Conservation (phyloP, 805 yeast species). For the Suhomyces prunicola region DNA sequence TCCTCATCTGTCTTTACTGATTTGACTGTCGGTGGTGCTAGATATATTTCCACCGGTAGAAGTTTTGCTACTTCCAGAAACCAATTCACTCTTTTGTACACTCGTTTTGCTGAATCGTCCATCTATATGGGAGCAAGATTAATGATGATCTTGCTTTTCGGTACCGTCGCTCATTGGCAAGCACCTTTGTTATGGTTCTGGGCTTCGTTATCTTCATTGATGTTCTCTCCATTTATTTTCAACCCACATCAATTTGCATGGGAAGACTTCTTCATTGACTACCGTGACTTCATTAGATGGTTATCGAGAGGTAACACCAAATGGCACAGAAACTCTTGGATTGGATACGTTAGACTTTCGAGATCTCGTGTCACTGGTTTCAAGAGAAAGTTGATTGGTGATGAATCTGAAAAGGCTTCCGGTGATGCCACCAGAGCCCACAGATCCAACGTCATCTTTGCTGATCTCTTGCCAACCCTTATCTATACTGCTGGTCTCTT, state of each 20-base stretch:
- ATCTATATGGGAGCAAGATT: conserved; percentile 83
- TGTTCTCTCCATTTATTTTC: conserved; percentile 90
- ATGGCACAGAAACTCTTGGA: conserved; percentile 89
- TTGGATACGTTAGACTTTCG: conserved; percentile 73
- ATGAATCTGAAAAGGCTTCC: conserved; percentile 63
- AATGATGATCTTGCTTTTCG: conserved; percentile 67
- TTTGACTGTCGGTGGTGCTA: conserved; percentile 80
- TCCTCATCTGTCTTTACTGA: conserved; percentile 69
- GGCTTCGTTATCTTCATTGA: conserved; percentile 84
- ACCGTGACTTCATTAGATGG: conserved; percentile 91
- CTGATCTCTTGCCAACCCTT: conserved; percentile 75
- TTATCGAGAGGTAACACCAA: conserved; percentile 85
- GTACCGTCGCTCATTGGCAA: conserved; percentile 82
- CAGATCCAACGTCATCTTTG: conserved; percentile 69
- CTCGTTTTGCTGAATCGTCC: conserved; percentile 78
- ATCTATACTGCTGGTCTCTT: conserved; percentile 68
- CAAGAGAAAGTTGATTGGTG: conserved; percentile 69
- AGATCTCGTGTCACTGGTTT: conserved; percentile 92
- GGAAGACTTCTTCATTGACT: conserved; percentile 94
- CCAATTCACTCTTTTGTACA: conserved; percentile 68
- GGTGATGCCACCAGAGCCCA: conserved; percentile 75
- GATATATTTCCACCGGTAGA: conserved; percentile 83
- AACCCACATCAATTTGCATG: conserved; percentile 98
- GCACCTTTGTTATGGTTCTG: conserved; percentile 96
- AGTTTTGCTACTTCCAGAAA: conserved; percentile 82